phyloP scores from a whole-genome alignment of 345 rosid genomes.

The Microcos paniculata region DNA sequence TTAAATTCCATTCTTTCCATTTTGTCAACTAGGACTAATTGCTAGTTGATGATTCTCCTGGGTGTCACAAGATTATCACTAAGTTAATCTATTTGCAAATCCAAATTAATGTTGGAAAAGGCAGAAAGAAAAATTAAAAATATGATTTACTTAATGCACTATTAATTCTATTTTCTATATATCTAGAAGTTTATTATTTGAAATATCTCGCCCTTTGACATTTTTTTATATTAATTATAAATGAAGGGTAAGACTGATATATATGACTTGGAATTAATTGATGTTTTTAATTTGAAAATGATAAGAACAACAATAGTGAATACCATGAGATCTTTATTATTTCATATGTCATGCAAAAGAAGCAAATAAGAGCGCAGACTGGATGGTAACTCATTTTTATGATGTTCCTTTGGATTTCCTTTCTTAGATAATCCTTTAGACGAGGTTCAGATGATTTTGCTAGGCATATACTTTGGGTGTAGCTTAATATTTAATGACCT shows the following conservation, averaged over 20 bases:
- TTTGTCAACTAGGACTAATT: constrained; percentile 5
- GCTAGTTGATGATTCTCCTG: background rate
- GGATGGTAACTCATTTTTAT: no score
- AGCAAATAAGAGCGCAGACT: no score
- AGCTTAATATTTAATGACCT: no score
- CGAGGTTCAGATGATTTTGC: no score
- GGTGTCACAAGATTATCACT: background rate
- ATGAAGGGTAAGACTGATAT: background rate
- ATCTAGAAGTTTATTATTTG: background rate
- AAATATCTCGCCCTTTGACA: background rate
- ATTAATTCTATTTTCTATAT: background rate
- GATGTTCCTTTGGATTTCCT: no score
- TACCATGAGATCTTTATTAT: no score
- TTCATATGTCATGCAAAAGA: no score
- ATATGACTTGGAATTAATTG: background rate
- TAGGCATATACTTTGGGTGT: no score
- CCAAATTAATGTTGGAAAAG: background rate
- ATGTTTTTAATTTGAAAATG: background rate
- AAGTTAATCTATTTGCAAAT: background rate
- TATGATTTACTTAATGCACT: background rate
- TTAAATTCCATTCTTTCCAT: background rate
- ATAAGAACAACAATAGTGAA: background rate
- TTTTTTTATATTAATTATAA: background rate
- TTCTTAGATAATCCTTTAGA: no score
- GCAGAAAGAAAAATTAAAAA: background rate